Base-by-base conservation (phyloP, 2,329 filamentous ascomycete genomes). In the Sporothrix curviconia region DNA sequence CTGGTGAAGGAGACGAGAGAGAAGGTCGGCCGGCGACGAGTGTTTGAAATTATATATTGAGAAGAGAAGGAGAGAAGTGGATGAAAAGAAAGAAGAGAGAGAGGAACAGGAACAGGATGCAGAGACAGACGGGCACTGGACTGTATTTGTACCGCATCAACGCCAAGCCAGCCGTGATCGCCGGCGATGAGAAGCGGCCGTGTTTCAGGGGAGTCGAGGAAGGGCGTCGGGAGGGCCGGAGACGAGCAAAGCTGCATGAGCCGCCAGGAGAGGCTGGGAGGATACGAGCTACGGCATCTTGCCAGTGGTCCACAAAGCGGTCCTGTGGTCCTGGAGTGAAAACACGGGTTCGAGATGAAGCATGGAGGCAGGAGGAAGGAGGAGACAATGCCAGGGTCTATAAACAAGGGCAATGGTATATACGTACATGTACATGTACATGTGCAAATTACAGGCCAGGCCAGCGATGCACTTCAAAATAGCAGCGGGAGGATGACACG, bases 21-120 rank as follows among this genome's bases (percentile, higher is more conserved):
- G 61, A 69, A 69, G 66, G 77, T 80, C 77, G 78, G 67, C 77
- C 78, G 75, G 78, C 78, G 78, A 80, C 77, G 67, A 72, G 28
- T 43, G 64, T 62, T 63, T 58, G 42, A 62, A 64, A 24, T 60
- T 39, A 61, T 64, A 24, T 60, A 57, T 60, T n/a, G 14, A 60
- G 59, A 24, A 56, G 55, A 61, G 43, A 59, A 24, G 3, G 51
- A 37, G 54, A 40, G 52, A 59, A 37, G 12, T 55, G 28, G 55
- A 49, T 25, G 36, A 56, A 58, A 22, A 42, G 12, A 14, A 28
- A 61, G 55, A 60, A 60, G 59, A 42, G 53, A 58, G 63, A 51
- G 59, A 43, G 9, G 50, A 39, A 57, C 46, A 57, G 57, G 47
- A 56, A 61, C 54, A 58, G 52, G 59, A 37, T 61, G 55, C 25